Base-by-base conservation (phyloP, 495 filamentous ascomycete genomes). In the Penicillium roqueforti region DNA sequence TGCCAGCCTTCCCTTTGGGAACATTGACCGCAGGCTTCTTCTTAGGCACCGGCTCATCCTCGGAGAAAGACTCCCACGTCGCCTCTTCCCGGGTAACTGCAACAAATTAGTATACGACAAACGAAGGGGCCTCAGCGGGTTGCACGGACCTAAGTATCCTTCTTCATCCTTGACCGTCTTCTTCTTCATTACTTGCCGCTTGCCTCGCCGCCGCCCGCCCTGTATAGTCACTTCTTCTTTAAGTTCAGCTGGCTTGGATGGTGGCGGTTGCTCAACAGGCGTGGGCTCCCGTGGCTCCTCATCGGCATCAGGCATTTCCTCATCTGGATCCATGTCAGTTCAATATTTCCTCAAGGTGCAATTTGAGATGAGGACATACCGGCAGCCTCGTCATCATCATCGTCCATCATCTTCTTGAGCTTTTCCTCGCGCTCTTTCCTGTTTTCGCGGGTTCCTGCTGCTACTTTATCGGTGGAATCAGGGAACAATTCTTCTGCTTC, bases 61-160 rank as follows among this genome's bases (percentile, higher is more conserved):
- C 88, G 3, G 91, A 96, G 76, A 95, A 97, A 5, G 89, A 95
- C 68, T 97, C 93, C 93, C 93, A 98, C 1, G 79, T 84, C 1
- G 82, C 74, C 64, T 97, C 92, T 62, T 92, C 87, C 58, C 85
- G 87, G 11, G 93, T 97, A 16, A 97, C 93, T 95, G 61, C n/a
- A 28, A 55, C 60, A 52, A 55, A 61, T 59, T 58, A 60, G 66
- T 47, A 67, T 39, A 39, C 28, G 7, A 7, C 8, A 42, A 32
- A 23, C 16, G 23, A 19, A 46, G 43, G 40, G 16, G n/a, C 40
- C 23, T 46, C 31, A 32, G 3, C 10, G 18, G 47, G 34, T 18
- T 36, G 32, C 29, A 76, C 84, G 57, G 77, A 92, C 90, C 89
- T 13, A 98, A 75, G 67, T 96, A 98, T 36, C 93, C 92, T 55